Conservation (phyloP, 176 grass and related monocot genomes). For the Phoenix dactylifera region DNA sequence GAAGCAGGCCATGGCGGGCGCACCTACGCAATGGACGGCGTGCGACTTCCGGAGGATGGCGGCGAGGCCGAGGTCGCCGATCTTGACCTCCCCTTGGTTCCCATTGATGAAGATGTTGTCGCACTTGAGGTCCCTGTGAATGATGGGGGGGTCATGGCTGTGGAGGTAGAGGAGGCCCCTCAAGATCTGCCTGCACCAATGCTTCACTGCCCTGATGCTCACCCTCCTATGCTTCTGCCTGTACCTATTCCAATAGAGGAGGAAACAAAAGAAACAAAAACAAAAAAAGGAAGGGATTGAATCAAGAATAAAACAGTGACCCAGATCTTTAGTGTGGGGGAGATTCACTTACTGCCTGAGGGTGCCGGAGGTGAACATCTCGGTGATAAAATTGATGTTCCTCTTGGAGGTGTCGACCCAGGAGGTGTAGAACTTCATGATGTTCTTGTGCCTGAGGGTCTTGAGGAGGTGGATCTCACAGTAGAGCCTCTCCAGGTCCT, state of each 20-base stretch:
- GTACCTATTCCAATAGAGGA: constrained; percentile 13
- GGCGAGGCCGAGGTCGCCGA: constrained; percentile 30
- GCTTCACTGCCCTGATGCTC: constrained; percentile 27
- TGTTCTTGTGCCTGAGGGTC: constrained; percentile 38
- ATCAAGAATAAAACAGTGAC: background rate
- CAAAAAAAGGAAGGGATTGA: background rate
- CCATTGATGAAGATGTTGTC: constrained; percentile 35
- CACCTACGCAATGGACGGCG: constrained; percentile 19
- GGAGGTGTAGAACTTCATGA: constrained; percentile 54
- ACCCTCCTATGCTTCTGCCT: constrained; percentile 25
- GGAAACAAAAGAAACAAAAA: background rate
- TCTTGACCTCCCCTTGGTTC: constrained; percentile 26
- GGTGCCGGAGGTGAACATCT: constrained; percentile 76
- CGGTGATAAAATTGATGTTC: constrained; percentile 59
- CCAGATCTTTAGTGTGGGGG: background rate
- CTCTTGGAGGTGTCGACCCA: constrained; percentile 32
- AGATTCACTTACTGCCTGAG: constrained; percentile 29
- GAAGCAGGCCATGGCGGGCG: background rate
- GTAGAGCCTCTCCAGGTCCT: constrained; percentile 47
- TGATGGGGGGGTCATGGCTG: constrained; percentile 27
- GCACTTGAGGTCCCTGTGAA: constrained; percentile 31
- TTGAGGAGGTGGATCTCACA: constrained; percentile 69
- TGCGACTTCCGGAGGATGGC: constrained; percentile 20
- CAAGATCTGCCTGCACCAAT: constrained; percentile 28
- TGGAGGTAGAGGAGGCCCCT: constrained; percentile 25